A percentile compares a stretch with the other conserved stretches of the same genome.
These are phyloP conservation scores for Fusarium armeniacum DNA, from an alignment of 2,329 filamentous ascomycete species.

Conservation along the genomic window DNA sequence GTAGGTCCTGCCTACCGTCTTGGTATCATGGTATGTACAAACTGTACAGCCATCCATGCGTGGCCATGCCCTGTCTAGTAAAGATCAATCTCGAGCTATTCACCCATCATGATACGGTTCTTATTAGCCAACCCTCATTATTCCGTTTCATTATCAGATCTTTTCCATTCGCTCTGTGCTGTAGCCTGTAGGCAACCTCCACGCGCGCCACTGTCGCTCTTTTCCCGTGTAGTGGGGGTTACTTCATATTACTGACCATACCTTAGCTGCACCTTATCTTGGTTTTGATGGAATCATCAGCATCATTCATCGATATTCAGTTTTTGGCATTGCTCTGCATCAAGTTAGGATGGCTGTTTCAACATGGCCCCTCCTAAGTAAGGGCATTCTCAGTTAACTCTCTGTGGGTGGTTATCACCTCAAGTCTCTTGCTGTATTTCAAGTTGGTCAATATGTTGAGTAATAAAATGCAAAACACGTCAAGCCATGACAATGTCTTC, in stretches of 20 bases:
- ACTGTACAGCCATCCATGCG: not conserved
- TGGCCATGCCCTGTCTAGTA: constrained; percentile 37
- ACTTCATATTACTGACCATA: constrained; percentile 3
- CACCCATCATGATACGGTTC: constrained; percentile 37
- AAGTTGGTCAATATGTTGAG: not conserved
- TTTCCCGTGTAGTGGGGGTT: constrained; percentile 35
- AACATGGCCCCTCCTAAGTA: not conserved
- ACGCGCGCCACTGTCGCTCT: constrained; percentile 35
- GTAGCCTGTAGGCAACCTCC: constrained; percentile 20
- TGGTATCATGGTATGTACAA: not conserved
- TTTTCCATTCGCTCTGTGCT: constrained; percentile 38
- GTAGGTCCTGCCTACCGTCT: constrained; percentile 32
- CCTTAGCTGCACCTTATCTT: constrained; percentile 37
- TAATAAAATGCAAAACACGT: not conserved
- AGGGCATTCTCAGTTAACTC: constrained; percentile 23
- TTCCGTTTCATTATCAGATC: constrained; percentile 42
- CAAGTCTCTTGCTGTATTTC: constrained; percentile 18
- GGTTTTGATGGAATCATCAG: constrained; percentile 36
- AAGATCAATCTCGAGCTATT: constrained; percentile 41
- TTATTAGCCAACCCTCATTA: constrained; percentile 46
- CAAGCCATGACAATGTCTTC: not conserved
- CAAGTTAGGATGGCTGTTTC: constrained; percentile 31
- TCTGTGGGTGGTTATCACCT: constrained; percentile 14
- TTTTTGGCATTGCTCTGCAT: constrained; percentile 9
- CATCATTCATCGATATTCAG: constrained; percentile 35